These are phyloP conservation scores for Gaertneriomyces semiglobifer DNA, from an alignment of 192 early-diverging fungal genomes.

Conservation along the genomic window DNA sequence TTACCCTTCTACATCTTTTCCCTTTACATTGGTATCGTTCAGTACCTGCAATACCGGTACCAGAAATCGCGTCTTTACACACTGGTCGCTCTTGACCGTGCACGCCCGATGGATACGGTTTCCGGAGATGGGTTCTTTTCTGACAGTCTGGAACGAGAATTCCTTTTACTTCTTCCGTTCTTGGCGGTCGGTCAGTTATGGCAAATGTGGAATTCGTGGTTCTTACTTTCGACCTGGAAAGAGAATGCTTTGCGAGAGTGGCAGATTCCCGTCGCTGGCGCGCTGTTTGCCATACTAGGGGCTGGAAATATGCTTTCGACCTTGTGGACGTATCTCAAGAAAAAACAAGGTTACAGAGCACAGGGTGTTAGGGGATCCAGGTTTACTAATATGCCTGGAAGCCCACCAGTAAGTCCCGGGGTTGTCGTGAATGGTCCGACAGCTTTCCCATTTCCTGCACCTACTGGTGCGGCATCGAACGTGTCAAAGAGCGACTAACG, in stretches of 20 bases:
- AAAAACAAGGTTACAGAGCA: background rate
- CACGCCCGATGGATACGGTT: constrained; percentile 45
- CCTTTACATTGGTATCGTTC: constrained; percentile 34
- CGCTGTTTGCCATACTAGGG: constrained; percentile 33
- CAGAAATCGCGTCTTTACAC: constrained; percentile 41
- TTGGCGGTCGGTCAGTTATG: constrained; percentile 38
- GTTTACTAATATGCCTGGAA: constrained; percentile 4
- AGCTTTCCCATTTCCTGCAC: constrained; percentile 1
- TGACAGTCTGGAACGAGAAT: constrained; percentile 24
- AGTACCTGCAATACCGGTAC: constrained; percentile 47
- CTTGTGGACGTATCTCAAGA: constrained; percentile 28
- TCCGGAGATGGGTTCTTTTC: constrained; percentile 39
- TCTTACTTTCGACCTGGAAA: constrained; percentile 18
- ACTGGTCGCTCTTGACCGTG: constrained; percentile 44
- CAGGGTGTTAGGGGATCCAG: background rate
- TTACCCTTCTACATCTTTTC: constrained; percentile 31
- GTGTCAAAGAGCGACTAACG: too few species aligned
- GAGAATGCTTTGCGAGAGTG: constrained; percentile 9
- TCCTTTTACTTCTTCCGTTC: constrained; percentile 35
- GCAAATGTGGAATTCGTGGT: constrained; percentile 34
- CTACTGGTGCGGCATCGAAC: too few species aligned
- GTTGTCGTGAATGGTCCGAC: background rate
- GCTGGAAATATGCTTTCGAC: constrained; percentile 42
- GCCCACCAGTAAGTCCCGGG: constrained; percentile 2
- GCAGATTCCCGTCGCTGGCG: constrained; percentile 28